Base-by-base conservation (phyloP, 1,284 basidiomycete species). In the Afroboletus lepidellus region DNA sequence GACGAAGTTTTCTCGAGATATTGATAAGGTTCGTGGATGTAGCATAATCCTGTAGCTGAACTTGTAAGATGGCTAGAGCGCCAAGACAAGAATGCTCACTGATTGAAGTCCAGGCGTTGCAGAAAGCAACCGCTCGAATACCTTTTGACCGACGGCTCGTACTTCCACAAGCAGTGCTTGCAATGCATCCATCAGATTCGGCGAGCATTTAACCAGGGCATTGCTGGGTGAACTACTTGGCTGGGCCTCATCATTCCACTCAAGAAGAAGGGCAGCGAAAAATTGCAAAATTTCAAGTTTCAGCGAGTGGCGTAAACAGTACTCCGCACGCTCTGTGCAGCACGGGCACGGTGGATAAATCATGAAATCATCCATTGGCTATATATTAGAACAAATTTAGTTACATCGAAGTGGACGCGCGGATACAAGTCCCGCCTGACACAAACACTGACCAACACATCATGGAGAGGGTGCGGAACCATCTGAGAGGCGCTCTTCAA, bases 281-380 rank as follows among this genome's bases (percentile, higher is more conserved):
- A 67, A 48, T 38, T 48, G 50, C 39, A 71, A 21, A 23, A 61
- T 62, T 67, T 67, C 69, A 46, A 67, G 61, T 57, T 68, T 68
- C 24, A 67, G 30, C 12, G 51, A 34, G 36, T 72, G 69, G 11
- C 33, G 44, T 16, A 57, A 59, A 34, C 32, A 48, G 38, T 67
- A 58, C 20, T 56, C 54, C 37, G 29, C 25, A 27, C 32, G 54
- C 36, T 61, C 65, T 49, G 46, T 55, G 50, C 65, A 72, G 36
- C 63, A 69, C 15, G 60, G 61, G 51, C 69, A 68, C 7, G 69
- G 69, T 30, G 69, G 67, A 51, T 69, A 72, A 53, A 68, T 64
- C 64, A 73, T 62, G 57, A 70, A 69, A 57, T 73, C 62, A 58
- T 75, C 69, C 66, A 76, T 60, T 47, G 76, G 69, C 74, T 77